phyloP scores from a whole-genome alignment of 31 red algal genomes.

The Porphyra umbilicalis region DNA sequence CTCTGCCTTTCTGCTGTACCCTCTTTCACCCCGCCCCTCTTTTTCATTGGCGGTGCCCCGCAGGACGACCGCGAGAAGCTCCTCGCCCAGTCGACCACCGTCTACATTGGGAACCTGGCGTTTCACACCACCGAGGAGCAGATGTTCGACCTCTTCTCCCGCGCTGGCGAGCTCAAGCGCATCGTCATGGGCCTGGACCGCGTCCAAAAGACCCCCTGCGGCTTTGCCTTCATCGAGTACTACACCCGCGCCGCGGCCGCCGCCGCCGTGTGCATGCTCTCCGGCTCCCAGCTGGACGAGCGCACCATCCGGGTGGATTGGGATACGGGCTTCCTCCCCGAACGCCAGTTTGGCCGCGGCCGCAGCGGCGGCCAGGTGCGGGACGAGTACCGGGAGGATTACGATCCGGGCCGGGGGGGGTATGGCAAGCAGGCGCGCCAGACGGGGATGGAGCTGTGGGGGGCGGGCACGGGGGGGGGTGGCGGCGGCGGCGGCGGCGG shows the following conservation, averaged over 20 bases:
- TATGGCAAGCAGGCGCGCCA: slow-evolving; percentile 58
- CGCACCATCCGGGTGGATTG: slow-evolving; percentile 70
- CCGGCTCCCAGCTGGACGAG: slow-evolving; percentile 75
- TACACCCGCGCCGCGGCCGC: slow-evolving; percentile 61
- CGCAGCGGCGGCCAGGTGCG: slow-evolving; percentile 73
- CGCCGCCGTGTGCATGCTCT: slow-evolving; percentile 45
- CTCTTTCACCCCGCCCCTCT: neutral
- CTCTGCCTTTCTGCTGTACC: neutral
- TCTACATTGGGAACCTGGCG: slow-evolving; percentile 77
- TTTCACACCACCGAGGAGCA: slow-evolving; percentile 87
- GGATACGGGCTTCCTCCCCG: slow-evolving; percentile 70
- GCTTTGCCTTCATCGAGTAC: slow-evolving; percentile 96
- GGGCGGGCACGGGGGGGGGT: neutral
- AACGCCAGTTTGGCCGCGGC: slow-evolving; percentile 91
- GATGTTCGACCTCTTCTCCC: slow-evolving; percentile 55
- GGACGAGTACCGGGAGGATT: slow-evolving; percentile 71
- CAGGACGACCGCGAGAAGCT: slow-evolving; percentile 15
- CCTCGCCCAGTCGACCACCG: slow-evolving; percentile 28
- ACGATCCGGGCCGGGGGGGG: slow-evolving; percentile 80
- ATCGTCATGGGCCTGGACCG: slow-evolving; percentile 96
- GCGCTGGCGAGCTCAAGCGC: slow-evolving; percentile 56
- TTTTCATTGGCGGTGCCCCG: neutral
- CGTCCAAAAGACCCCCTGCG: slow-evolving; percentile 86
- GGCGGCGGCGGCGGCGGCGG: neutral
- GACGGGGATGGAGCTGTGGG: slow-evolving; percentile 54